Base-by-base conservation (phyloP, 768 basidiomycete species). In the Tricholoma furcatifolium region DNA sequence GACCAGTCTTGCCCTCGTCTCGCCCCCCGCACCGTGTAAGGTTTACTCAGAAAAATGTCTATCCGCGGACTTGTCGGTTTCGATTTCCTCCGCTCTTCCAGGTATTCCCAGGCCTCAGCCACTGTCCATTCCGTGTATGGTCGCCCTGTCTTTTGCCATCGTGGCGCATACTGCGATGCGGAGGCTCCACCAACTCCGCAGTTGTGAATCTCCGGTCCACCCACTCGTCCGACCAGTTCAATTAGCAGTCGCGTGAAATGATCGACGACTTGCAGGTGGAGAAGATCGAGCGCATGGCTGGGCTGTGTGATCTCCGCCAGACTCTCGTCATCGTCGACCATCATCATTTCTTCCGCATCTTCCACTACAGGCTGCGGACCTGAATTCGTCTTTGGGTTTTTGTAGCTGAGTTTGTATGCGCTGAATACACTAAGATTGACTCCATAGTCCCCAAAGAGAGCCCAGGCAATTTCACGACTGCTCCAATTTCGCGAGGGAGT, bases 1-100 rank as follows among this genome's bases (percentile, higher is more conserved):
- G 84, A 74, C 88, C 88, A 93, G 57, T 91, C 87, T 61, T 83
- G 79, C 2, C 90, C 90, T n/a, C 79, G 69, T 42, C 87, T 77
- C 14, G 80, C 79, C 0, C 86, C 87, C 24, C 54, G 67, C 18
- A 69, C 70, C 32, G 68, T 63, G 55, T 79, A 75, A 38, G 83
- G 76, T 43, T 69, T 69, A 48, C 67, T 74, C 47, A 85, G 67
- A 64, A 87, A 88, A 31, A 72, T 69, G 23, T 76, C 76, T 39
- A 83, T 66, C 20, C 75, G 69, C 6, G 84, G 83, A 32, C 71
- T 74, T 23, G 69, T 69, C 24, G 36, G 49, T 31, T 59, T 56
- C 23, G 68, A 56, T 39, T 50, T 57, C 59, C 67, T 73, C 65
- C 74, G 78, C 43, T 66, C 62, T 47, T 66, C 61, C 58, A 91